Evolutionary conservation across 768 basidiomycete species (phyloP), one percentile per base, ranked within the genome.

Genomic region (Lyophyllum atratum): DNA sequence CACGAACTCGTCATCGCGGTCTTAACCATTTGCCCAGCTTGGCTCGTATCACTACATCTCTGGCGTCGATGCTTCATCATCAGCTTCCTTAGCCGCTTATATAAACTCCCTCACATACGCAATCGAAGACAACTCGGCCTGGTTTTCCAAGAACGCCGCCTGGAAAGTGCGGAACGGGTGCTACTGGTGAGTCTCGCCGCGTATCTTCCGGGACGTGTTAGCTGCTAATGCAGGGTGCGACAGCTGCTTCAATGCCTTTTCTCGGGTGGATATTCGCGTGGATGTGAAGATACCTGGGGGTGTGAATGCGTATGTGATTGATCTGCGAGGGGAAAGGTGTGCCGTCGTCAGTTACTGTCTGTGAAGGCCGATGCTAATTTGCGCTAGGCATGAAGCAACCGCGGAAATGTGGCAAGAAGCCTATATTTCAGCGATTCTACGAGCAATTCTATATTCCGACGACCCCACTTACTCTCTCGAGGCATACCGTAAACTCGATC

Each of bases 241-340:
- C 52, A 92, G 93, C 73, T 97, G 94, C 73, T 99, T 97, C 78
- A 97, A 99, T 70, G 97, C 97, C 10, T 99, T 99, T 69, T 95
- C 95, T 37, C 79, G 97, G 26, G 92, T 98, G 50, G 97, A 99
- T 67, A 87, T 98, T 28, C 85, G 96, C 34, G 95, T 99, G 7
- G 97, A 99, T 61, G 97, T 98, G 58, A 97, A 96, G 73, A 98
- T 99, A 49, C 97, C 97, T 0, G 97, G 97, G 26, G 96, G 97
- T 12, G 97, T 99, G 15, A 85, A 88, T 60, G 92, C 95, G 4
- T 98, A 97, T 71, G 89, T 92, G 28, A 86, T 98, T 19, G 97
- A 98, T 71, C 72, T 97, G 52, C 86, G 97, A 10, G 96, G 97
- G 9, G 97, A 98, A 71, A 80, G 93, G 93, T 95, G 66, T 62